Base-by-base conservation (phyloP, 345 rosid genomes). In the Linum trigynum region DNA sequence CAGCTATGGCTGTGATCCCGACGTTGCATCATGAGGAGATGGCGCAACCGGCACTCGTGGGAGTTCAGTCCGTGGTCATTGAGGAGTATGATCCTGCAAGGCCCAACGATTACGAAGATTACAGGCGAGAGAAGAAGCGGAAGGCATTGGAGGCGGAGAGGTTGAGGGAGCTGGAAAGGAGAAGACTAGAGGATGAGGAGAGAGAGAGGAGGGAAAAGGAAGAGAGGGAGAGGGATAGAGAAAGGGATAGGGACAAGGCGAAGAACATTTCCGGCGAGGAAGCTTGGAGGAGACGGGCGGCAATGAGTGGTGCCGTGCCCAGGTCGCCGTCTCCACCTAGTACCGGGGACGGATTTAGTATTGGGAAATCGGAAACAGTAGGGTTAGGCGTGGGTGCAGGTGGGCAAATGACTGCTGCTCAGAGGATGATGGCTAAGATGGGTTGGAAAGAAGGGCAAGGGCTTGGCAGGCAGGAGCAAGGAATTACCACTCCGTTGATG, bases 361-460 rank as follows among this genome's bases (percentile, higher is more conserved):
- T 94, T 32, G 95, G 90, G 12, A 94, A 88, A 72, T 87, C 97
- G 36, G 99, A 90, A 77, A 90, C 91, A 10, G 80, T 74, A 41
- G 99, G 99, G 2, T 74, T 94, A 68, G 99, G 99, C 37, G 82
- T 94, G 43, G 99, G 99, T 38, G 95, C 95, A 0, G 99, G 99
- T 16, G 99, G 99, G 43, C 96, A 94, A 69, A 94, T 94, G 99
- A 94, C 99, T n/a, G 97, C 99, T 0, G 97, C 99, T 0, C 97
- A 94, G 81, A 85, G 91, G 81, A 94, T 94, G 99, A 94, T 94
- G 99, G 99, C 95, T 0, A 94, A 90, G 77, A 94, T 94, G 99
- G 99, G 99, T 0, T 94, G 99, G 99, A 94, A 91, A 76, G 87
- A 91, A 17, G 99, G 99, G 48, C 99, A 94, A 75, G 99, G 99